Evolutionary conservation across 371 early-diverging fungal genomes (phyloP), one percentile per base, ranked within the genome.

Genomic region (Aphelidium insulamus): DNA sequence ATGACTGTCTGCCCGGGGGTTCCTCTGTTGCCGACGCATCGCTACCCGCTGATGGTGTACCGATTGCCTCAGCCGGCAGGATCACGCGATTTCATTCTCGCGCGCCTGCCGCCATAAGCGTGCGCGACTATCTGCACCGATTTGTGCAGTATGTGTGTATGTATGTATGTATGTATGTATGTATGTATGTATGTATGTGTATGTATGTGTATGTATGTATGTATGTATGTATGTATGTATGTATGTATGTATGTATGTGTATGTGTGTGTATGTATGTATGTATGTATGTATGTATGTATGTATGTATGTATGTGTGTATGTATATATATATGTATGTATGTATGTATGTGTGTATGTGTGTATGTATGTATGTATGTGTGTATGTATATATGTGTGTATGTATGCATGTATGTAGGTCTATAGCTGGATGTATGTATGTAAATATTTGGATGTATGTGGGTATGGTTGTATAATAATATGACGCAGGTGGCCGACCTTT

Each of bases 41-140:
- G n/a, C n/a, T n/a, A n/a, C n/a, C n/a, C n/a, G n/a, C n/a, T n/a
- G n/a, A n/a, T n/a, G n/a, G n/a, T n/a, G n/a, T n/a, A n/a, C n/a
- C n/a, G n/a, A n/a, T n/a, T n/a, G n/a, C n/a, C n/a, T n/a, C 75
- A 8, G 59, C 69, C 12, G 55, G 69, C 37, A 79, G 70, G 36
- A 53, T 91, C 11, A 88, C 97, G 4, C 74, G 94, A 20, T 95
- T 95, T 41, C 97, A 95, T 46, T 91, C 91, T 17, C 69, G 92
- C 31, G 77, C 80, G 16, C 69, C 85, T 12, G 92, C 97, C n/a
- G 66, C 62, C 39, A 87, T 88, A 33, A 62, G 72, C 7, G 65
- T 87, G 6, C 39, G 41, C 37, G 81, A 81, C 34, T 85, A 87
- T 41, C 49, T 85, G 29, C 52, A 66, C 21, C 68, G 88, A 18